These are phyloP conservation scores for Harringtonia aguacate DNA, from an alignment of 2,329 filamentous ascomycete genomes.

Conservation along the genomic window DNA sequence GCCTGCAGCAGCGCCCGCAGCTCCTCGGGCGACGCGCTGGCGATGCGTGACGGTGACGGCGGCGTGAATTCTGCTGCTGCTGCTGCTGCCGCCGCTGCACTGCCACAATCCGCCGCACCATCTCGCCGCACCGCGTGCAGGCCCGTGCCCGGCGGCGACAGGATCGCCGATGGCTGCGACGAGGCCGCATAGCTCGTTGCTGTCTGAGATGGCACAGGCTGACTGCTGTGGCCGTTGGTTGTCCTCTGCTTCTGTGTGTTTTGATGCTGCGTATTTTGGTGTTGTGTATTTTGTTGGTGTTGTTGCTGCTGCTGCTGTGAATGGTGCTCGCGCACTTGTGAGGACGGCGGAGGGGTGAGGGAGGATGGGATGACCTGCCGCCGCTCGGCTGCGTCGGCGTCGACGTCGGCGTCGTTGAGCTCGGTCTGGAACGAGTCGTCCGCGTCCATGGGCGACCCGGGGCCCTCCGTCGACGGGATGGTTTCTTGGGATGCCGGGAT, in stretches of 20 bases:
- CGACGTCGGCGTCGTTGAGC: slow-evolving; percentile 32
- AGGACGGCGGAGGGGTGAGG: slow-evolving; percentile 46
- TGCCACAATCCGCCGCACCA: slow-evolving; percentile 26
- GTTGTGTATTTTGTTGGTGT: background rate
- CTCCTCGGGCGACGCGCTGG: slow-evolving; percentile 42
- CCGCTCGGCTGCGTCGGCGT: slow-evolving; percentile 30
- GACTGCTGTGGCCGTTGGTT: too few relatives aligned
- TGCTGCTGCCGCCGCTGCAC: too few relatives aligned
- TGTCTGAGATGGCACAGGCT: background rate
- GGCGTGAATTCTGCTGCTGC: too few relatives aligned
- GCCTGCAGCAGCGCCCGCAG: slow-evolving; percentile 45
- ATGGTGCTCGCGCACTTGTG: slow-evolving; percentile 27
- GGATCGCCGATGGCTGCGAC: slow-evolving; percentile 35
- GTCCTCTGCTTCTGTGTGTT: too few relatives aligned
- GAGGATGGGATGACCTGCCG: slow-evolving; percentile 42
- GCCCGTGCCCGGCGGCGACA: slow-evolving; percentile 43
- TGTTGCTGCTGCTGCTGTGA: background rate
- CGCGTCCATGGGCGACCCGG: slow-evolving; percentile 40
- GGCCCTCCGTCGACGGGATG: slow-evolving; percentile 46
- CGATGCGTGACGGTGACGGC: slow-evolving; percentile 38
- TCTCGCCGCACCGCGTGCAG: slow-evolving; percentile 19
- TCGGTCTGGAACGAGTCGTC: slow-evolving; percentile 39
- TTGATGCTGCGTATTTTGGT: too few relatives aligned
- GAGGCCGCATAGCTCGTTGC: slow-evolving; percentile 19
- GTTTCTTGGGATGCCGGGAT: slow-evolving; percentile 37